These are phyloP conservation scores for Debaryomycetaceae sp. DNA, from an alignment of 1,139 yeast genomes.

Conservation along the genomic window DNA sequence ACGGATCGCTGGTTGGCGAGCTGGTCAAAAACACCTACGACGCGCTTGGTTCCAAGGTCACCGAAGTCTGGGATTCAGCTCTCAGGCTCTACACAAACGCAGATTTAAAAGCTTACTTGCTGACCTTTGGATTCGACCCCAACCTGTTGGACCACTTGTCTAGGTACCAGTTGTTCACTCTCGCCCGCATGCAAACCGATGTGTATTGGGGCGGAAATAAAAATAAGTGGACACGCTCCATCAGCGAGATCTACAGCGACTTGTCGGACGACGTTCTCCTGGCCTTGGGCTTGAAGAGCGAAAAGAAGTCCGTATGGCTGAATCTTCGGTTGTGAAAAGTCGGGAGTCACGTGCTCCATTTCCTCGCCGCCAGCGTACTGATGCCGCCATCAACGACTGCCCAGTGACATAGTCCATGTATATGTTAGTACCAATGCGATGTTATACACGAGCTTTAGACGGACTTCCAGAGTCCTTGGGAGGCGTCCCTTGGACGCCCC, in stretches of 20 bases:
- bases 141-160: constrained; percentile 29
- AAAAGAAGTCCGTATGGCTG: constrained; percentile 3
- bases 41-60: background rate
- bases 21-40: constrained; percentile 2
- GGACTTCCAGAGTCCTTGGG: too few species aligned
- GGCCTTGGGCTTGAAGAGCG: constrained; percentile 15
- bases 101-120: constrained; percentile 52
- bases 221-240: constrained; percentile 21
- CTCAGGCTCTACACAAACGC: constrained; percentile 45
- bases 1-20: background rate
- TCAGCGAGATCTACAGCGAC: constrained; percentile 19
- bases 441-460: too few species aligned
- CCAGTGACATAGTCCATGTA: too few species aligned
- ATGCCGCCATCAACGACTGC: too few species aligned
- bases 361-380: too few species aligned
- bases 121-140: constrained; percentile 46
- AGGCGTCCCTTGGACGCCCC: too few species aligned
- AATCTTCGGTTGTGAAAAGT: too few species aligned
- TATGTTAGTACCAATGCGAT: too few species aligned
- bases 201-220: constrained; percentile 18
- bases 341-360: too few species aligned
- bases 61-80: constrained; percentile 13
- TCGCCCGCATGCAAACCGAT: constrained; percentile 45
- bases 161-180: constrained; percentile 42
- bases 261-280: constrained; percentile 14